Evolutionary conservation across 1,284 basidiomycete species (phyloP), one percentile per base, ranked within the genome.

Genomic region (Mycena citricolor): DNA sequence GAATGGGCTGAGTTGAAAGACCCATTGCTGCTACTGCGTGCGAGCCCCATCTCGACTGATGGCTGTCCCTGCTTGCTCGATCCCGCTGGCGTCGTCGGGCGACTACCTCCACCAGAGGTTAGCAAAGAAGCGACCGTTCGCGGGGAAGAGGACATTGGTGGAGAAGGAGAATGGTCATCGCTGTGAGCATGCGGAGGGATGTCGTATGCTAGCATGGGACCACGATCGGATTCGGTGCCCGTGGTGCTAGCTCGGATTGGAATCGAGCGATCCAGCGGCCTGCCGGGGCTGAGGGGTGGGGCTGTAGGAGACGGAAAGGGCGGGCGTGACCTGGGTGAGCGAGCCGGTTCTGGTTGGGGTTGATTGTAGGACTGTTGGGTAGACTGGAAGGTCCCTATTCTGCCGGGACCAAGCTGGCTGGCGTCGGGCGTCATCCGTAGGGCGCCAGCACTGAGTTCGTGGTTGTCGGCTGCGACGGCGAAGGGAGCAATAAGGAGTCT

Each of bases 201-300:
- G 57, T 70, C 56, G 61, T 66, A 65, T 42, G 68, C 55, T 51
- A 66, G 60, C 55, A 68, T 71, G 61, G 67, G 69, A 54, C n/a
- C n/a, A n/a, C 73, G 74, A 63, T 76, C 70, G 47, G 73, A 67
- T 61, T 83, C 79, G 42, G 73, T 57, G 47, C 74, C 70, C 42
- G 76, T 58, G 3, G 83, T 86, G 32, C 79, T 78, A 5, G 83
- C 74, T 63, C 83, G 74, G 26, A 72, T 74, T 43, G 80, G 83
- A 35, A 74, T 56, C 16, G 76, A 67, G 38, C 80, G 74, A 56
- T 79, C 78, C 50, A 71, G 65, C 22, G 71, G 55, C 41, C 68
- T 67, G 39, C 67, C 54, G 42, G 68, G 51, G 54, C 56, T 65
- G 3, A 56, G 32, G 13, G 67, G 57, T 12, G 67, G 65, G 8